Evolutionary conservation across 805 yeast species (phyloP), one percentile per base, ranked within the genome.

Genomic region (Scheffersomyces coipomensis): DNA sequence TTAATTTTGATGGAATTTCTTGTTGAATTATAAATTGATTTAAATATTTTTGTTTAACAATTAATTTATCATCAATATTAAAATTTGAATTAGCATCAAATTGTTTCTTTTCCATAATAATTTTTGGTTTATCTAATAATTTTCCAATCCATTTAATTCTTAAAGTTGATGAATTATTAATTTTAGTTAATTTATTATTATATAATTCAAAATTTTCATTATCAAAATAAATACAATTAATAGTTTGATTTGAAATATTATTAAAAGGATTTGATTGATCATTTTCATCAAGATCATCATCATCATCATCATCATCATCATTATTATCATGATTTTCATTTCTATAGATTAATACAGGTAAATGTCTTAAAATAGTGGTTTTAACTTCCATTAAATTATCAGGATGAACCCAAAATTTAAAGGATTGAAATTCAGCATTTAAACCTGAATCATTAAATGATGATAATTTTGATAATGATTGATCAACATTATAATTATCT

Each of bases 351-450:
- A 91, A 74, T 5, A 90, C 95, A 1, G 99, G 99, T 49, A 91
- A 76, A 54, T 88, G 95, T 60, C 98, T 84, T 58, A 91, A 76
- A 48, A 91, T 87, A 43, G 89, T 81, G n/a, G 98, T 88, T 68
- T 91, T 91, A 40, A 90, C 96, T 66, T 91, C 98, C 97, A 91
- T 90, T 58, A 93, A 62, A 42, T 60, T 58, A 33, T 93, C 99
- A n/a, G 91, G 90, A 60, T 91, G 98, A 32, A 93, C 76, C 99
- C 99, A 91, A 63, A 91, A 91, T 66, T 87, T 88, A 64, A 83
- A 81, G 12, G 88, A 82, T 46, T 71, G 83, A 70, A 52, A 81
- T 58, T 69, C 68, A 5, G 43, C 46, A n/a, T 47, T 51, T 37
- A 49, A 51, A 19, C 61, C 52, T 8, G 58, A 64, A 38, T 68